phyloP scores from a whole-genome alignment of 2,329 filamentous ascomycete species.

The Incumbomyces delicatus region DNA sequence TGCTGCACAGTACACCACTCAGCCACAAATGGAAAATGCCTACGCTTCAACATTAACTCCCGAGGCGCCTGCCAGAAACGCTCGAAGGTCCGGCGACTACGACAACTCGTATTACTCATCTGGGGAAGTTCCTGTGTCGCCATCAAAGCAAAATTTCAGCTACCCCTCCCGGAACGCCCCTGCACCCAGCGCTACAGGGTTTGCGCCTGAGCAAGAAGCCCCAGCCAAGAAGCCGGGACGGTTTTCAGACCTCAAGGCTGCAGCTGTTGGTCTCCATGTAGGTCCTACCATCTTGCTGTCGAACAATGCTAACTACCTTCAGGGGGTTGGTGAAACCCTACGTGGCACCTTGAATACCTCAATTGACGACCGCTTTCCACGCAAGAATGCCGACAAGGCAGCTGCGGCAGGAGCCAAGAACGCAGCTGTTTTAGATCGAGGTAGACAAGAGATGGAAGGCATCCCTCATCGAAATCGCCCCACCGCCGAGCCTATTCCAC shows the following conservation, averaged over 20 bases:
- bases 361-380: constrained; percentile 15
- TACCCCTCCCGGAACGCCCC: constrained; percentile 15
- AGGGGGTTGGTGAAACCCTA: constrained; percentile 21
- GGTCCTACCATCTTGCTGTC: not conserved
- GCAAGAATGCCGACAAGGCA: constrained; percentile 16
- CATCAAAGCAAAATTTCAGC: constrained; percentile 16
- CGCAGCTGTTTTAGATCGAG: constrained; percentile 12
- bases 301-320: not conserved
- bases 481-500: not conserved
- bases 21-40: not conserved
- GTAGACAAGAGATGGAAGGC: constrained; percentile 15
- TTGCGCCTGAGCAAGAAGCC: constrained; percentile 11
- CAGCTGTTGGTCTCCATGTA: constrained; percentile 19
- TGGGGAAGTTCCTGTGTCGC: not conserved
- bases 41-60: constrained; percentile 8
- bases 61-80: constrained; percentile 3
- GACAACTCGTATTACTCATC: not conserved
- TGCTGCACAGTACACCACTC: not conserved
- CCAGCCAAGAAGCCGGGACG: constrained; percentile 5
- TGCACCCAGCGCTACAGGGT: constrained; percentile 1
- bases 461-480: not conserved
- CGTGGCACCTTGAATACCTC: constrained; percentile 17
- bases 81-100: constrained; percentile 2
- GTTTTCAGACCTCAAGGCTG: constrained; percentile 17
- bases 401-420: constrained; percentile 14